Base-by-base conservation (phyloP, 2,329 filamentous ascomycete species). In the Lachnellula arida region DNA sequence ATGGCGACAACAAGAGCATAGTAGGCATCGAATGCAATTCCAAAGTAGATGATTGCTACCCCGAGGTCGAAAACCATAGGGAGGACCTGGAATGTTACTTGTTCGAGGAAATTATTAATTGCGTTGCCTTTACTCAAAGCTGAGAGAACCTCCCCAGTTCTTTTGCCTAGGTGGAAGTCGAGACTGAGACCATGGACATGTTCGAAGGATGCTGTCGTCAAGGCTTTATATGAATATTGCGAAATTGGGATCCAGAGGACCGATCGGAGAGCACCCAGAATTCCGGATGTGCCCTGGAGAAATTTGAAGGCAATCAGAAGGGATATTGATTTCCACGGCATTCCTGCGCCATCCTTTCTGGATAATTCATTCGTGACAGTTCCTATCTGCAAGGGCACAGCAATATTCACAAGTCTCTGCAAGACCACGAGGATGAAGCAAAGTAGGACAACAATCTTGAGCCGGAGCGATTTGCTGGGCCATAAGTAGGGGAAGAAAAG, bases 161-260 rank as follows among this genome's bases (percentile, higher is more conserved):
- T 90, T 75, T 99, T 99, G 51, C 91, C 91, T 3, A 97, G 81
- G 70, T 99, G 94, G 68, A 99, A 99, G 71, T 97, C 94, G 62
- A 97, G 80, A 71, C 92, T 97, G 35, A 99, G 84, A 50, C 88
- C 87, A 72, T 99, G 94, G 22, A 99, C 94, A 71, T 99, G 94
- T 74, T 97, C 93, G 70, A 99, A 99, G 11, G 93, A 91, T 15
- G 94, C 92, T 2, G 94, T 94, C 5, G 92, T 96, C 56, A 99
- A 80, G 61, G 94, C 91, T 68, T 91, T 87, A 73, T 97, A 99
- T 0, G 93, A 96, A 72, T 97, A 96, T 71, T 99, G 94, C 37
- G 92, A 91, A 55, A 99, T 91, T 0, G 94, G 93, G 50, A 99
- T 94, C 94, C 94, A 99, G 35, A 99, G 78, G 37, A 91, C 84